Evolutionary conservation across 2,329 filamentous ascomycete genomes (phyloP), one percentile per base, ranked within the genome.

Genomic region (Daldinia eschscholtzii): DNA sequence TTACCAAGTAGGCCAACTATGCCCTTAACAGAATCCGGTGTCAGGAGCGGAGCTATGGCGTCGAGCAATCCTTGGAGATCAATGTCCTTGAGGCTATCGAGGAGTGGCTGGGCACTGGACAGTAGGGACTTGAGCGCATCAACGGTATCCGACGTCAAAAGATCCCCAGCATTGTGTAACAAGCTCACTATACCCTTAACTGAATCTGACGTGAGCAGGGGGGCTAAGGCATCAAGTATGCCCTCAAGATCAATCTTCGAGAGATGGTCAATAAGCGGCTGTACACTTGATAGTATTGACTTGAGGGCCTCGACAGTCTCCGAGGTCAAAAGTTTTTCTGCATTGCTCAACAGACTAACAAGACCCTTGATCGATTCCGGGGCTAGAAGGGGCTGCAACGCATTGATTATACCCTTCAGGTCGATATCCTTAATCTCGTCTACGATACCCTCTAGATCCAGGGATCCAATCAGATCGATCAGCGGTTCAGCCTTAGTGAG

Each of bases 61-160:
- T 80, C 76, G 0, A 82, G 64, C 1, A 82, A 62, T 2, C 75
- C 74, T 48, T 78, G 70, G 3, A 83, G 68, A 23, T 81, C 81
- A 23, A 83, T 71, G 0, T 77, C 70, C 0, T 64, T 70, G 2
- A 81, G 72, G 13, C 76, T 74, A 13, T 78, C 71, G 26, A 81
- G 73, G 0, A 81, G 72, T 0, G 78, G 79, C 35, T 76, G 71
- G 12, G 52, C 79, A 52, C 44, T 73, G 18, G 55, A 70, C 58
- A 74, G 53, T 13, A 79, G 9, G 3, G 73, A 64, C 53, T 76
- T 71, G 3, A 76, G 65, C 28, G 74, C 48, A 1, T 72, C 41
- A 15, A 78, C 72, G 12, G 73, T 70, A 57, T 74, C 70, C 50
- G 46, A 68, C 0, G 80, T 81, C 28, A 83, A 72, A 30, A 83